Evolutionary conservation across 768 basidiomycete genomes (phyloP), one percentile per base, ranked within the genome.

Genomic region (Kockovaella imperatae): DNA sequence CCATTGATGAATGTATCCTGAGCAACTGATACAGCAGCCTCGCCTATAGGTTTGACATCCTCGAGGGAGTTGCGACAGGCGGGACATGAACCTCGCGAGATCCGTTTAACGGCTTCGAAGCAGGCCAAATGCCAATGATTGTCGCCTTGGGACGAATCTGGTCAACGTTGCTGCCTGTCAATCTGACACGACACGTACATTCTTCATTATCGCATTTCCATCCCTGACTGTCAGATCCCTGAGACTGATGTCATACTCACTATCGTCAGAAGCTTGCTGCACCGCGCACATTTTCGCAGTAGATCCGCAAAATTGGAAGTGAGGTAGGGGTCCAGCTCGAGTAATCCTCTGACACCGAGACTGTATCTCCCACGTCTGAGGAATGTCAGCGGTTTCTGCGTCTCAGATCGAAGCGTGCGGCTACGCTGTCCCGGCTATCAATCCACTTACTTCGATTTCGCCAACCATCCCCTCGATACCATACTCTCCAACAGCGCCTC

Each of bases 391-490:
- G 53, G 32, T 52, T 42, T 46, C 36, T 15, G 3, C 25, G n/a
- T 32, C 7, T 45, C 20, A 10, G 21, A 23, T n/a, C 15, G 31
- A 11, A 28, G 21, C 25, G 36, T 15, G 30, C n/a, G n/a, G n/a
- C n/a, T n/a, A n/a, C n/a, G n/a, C n/a, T n/a, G n/a, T n/a, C n/a
- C n/a, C n/a, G n/a, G n/a, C n/a, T n/a, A 49, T 6, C 14, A 1
- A 25, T 17, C 17, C 35, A 51, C 65, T 41, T 35, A 68, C 68
- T 57, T 54, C 10, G 66, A 70, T 47, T 54, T 62, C 18, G 28
- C 23, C 7, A 70, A 35, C 68, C 68, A 70, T 14, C 64, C 64
- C 41, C 68, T 47, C 1, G 61, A 61, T 13, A 66, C 67, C 17
- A 67, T 52, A 10, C 54, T 56, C n/a, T 32, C 32, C 10, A 68